A percentile compares a stretch with the other conserved stretches of the same genome.
phyloP scores from a whole-genome alignment of 208 protist species.

The Crithidia mellificae region DNA sequence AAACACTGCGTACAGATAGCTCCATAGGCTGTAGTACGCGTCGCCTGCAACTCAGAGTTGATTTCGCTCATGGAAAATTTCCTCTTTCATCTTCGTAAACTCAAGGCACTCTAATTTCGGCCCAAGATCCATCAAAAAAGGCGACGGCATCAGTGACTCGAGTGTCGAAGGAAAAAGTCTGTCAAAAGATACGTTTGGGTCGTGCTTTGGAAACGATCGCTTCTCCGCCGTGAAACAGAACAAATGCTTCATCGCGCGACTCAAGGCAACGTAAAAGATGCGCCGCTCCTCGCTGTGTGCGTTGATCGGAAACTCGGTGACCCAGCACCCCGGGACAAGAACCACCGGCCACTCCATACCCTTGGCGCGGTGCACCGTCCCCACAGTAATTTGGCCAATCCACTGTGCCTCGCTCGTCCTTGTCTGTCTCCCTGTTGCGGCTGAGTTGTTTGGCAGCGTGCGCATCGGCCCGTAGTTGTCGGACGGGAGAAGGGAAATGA shows the following conservation, averaged over 20 bases:
- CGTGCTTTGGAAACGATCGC: no score
- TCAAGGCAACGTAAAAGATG: constrained; percentile 90
- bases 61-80: no score
- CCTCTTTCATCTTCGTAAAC: no score
- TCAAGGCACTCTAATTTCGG: no score
- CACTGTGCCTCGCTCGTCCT: constrained; percentile 3
- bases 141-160: no score
- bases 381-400: constrained; percentile 52
- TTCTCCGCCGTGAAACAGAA: constrained; percentile 67
- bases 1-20: no score
- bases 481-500: constrained; percentile 60
- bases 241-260: constrained; percentile 77
- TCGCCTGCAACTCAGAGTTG: no score
- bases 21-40: no score
- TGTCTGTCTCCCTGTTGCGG: background rate
- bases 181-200: no score
- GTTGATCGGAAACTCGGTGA: constrained; percentile 70
- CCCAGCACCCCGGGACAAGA: constrained; percentile 74
- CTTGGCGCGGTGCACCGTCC: constrained; percentile 85
- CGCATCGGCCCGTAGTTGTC: constrained; percentile 76
- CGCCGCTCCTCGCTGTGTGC: constrained; percentile 63
- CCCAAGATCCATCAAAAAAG: no score
- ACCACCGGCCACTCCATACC: constrained; percentile 89
- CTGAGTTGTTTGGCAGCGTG: no score
- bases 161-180: no score